Evolutionary conservation across 169 alveolate species (phyloP), one percentile per base, ranked within the genome.

Genomic region (Toxoplasma gondii): DNA sequence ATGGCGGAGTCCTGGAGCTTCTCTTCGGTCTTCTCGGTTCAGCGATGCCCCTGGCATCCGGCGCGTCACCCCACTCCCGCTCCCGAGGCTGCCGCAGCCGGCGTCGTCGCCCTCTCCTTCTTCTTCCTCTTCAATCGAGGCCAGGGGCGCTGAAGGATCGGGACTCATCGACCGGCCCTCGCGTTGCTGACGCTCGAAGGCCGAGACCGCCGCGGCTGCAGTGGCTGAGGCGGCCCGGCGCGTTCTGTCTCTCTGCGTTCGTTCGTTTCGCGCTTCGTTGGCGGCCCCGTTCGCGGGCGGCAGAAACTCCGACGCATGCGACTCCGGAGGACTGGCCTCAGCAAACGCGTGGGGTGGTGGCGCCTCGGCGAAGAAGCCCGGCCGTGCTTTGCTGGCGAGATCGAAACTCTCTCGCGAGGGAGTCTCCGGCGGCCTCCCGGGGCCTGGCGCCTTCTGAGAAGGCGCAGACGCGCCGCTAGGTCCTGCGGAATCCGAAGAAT

Each of bases 51-150:
- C 45, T 10, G 2, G 22, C 7, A 16, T 19, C 86, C 44, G 39
- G 29, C 86, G 39, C 86, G 49, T n/a, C 39, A 45, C 24, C 22
- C 45, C 49, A n/a, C 44, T n/a, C 49, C 22, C 49, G n/a, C 86
- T 64, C 86, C 44, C 49, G 86, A n/a, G 44, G 86, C 39, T n/a
- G 17, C 17, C n/a, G 86, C 45, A 78, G 39, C 44, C 86, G 86
- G 45, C 86, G 86, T 78, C 86, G 86, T 38, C 86, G 86, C 82
- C 34, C 82, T 34, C 82, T 4, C n/a, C 86, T 78, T 78, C 86
- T 78, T 78, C 86, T n/a, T 78, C 86, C 86, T 78, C 86, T 31
- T 78, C 49, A 36, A 78, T 78, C 49, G 86, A 17, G 2, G 86
- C 45, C 22, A 78, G 45, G 27, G 86, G 86, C 44, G 86, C 86